These are phyloP conservation scores for Fusarium concolor DNA, from an alignment of 2,329 filamentous ascomycete species.

Conservation along the genomic window DNA sequence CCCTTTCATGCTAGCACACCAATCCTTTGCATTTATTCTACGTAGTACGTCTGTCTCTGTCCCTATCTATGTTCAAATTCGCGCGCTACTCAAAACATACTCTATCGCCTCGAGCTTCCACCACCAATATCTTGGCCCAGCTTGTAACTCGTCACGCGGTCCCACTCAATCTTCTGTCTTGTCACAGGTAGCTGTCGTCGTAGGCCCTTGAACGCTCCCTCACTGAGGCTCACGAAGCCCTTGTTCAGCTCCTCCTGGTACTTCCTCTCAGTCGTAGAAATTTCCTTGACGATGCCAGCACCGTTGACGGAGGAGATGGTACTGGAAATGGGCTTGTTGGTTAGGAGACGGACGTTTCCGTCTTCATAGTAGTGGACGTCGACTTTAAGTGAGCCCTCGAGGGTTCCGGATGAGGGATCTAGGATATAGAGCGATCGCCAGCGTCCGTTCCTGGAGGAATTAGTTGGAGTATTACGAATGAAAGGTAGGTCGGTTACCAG, in stretches of 20 bases:
- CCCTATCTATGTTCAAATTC: slow-evolving; percentile 31
- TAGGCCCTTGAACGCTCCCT: slow-evolving; percentile 94
- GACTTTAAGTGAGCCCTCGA: slow-evolving; percentile 87
- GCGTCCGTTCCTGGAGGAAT: slow-evolving; percentile 81
- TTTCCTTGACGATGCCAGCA: slow-evolving; percentile 78
- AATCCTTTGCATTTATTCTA: slow-evolving; percentile 22
- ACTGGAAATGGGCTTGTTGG: slow-evolving; percentile 78
- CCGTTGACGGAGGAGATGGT: slow-evolving; percentile 72
- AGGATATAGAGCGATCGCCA: slow-evolving; percentile 92
- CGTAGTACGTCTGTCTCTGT: background rate
- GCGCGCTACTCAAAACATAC: slow-evolving; percentile 19
- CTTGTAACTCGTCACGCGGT: slow-evolving; percentile 94
- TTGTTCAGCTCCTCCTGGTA: slow-evolving; percentile 97
- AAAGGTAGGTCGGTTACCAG: slow-evolving; percentile 69
- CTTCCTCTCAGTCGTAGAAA: slow-evolving; percentile 84
- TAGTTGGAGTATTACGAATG: slow-evolving; percentile 17
- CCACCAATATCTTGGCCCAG: slow-evolving; percentile 84
- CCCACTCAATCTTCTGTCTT: slow-evolving; percentile 99
- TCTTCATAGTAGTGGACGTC: slow-evolving; percentile 99
- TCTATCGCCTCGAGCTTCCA: slow-evolving; percentile 62
- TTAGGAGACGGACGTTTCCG: slow-evolving; percentile 93
- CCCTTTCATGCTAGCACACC: background rate
- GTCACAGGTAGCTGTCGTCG: slow-evolving; percentile 95
- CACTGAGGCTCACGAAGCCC: slow-evolving; percentile 87
- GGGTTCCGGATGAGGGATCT: slow-evolving; percentile 72